phyloP scores from a whole-genome alignment of 2,329 filamentous ascomycete species.

The Alternaria sp. region DNA sequence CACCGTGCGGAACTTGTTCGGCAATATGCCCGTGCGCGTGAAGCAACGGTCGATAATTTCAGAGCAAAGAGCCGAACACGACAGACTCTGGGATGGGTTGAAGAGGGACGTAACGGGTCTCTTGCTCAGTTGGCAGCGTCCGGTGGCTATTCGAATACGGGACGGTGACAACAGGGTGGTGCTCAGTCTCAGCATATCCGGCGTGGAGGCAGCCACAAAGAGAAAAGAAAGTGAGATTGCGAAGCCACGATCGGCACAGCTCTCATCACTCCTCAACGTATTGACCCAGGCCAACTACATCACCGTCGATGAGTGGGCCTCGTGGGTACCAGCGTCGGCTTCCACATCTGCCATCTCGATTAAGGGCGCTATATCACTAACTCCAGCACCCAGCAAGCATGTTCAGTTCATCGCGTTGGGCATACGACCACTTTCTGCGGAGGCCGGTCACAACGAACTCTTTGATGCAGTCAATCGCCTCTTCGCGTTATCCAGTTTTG shows the following conservation, averaged over 20 bases:
- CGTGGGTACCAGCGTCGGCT: constrained; percentile 76
- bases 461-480: constrained; percentile 80
- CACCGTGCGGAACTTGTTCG: constrained; percentile 80
- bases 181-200: constrained; percentile 37
- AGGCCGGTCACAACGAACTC: constrained; percentile 66
- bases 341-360: constrained; percentile 67
- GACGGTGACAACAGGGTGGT: constrained; percentile 56
- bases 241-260: constrained; percentile 23
- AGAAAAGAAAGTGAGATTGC: background rate
- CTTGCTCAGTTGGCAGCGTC: constrained; percentile 71
- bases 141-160: constrained; percentile 64
- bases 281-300: constrained; percentile 71
- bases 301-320: constrained; percentile 56
- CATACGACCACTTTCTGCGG: constrained; percentile 66
- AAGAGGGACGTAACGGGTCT: constrained; percentile 66
- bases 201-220: background rate
- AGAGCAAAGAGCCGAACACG: constrained; percentile 59
- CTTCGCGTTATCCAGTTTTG: constrained; percentile 80
- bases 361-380: constrained; percentile 72
- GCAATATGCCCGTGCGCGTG: constrained; percentile 86
- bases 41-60: constrained; percentile 71
- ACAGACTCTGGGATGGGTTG: constrained; percentile 71
- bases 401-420: constrained; percentile 85
- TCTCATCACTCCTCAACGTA: constrained; percentile 47
- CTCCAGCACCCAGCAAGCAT: constrained; percentile 72